Base-by-base conservation (phyloP, 2,329 filamentous ascomycete species). In the Diplodia intermedia region DNA sequence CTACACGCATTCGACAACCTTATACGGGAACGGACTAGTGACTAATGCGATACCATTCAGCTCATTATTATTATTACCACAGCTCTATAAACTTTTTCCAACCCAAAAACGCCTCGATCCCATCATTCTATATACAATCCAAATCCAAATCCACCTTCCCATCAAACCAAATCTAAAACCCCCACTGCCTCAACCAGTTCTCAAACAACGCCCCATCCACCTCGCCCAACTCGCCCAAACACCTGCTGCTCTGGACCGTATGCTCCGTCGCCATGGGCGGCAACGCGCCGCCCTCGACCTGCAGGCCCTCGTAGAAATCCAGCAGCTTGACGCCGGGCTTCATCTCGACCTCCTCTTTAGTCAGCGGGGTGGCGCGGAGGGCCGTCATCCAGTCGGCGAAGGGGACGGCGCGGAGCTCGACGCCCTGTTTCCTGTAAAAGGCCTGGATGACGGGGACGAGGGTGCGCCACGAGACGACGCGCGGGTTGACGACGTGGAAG, bases 291-390 rank as follows among this genome's bases (percentile, higher is more conserved):
- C 67, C 61, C 60, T 56, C 53, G 1, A 29, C 15, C 40, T 18
- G 43, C 63, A 70, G 43, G 9, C 61, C 70, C 33, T 68, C 53
- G 23, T 68, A 71, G 29, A 71, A 71, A 18, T 70, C 70, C 4
- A 70, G 11, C 29, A 71, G 52, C 69, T 71, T 71, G 2, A 71
- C 65, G 4, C 62, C 70, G 1, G 70, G 70, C 53, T 69, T 67
- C 29, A 3, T 18, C 36, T 60, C 69, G 2, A 71, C 31, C 29
- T 68, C 69, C 8, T 69, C 69, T 31, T 33, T 40, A 7, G 65
- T 65, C 62, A 68, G 26, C 55, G 68, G 61, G 15, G 65, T 66
- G 23, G 12, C 33, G 54, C 57, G 62, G n/a, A 71, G 38, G 49
- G 52, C 67, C 4, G 1, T 11, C 20, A 71, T 43, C 70, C 69